phyloP scores from a whole-genome alignment of 257 asterid species.

The Solanum pinnatisectum region DNA sequence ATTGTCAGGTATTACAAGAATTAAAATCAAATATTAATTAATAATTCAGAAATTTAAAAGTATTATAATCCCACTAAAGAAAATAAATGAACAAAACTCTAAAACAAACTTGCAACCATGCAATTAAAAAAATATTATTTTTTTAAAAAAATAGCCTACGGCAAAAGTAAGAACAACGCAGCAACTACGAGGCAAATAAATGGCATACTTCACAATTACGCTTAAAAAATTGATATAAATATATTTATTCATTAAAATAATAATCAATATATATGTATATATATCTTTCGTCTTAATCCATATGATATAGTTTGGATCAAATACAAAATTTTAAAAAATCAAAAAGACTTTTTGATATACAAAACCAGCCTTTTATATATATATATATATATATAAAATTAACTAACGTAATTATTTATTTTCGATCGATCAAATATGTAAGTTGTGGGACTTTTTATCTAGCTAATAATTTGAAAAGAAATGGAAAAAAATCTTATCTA shows the following conservation, averaged over 20 bases:
- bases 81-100: background rate
- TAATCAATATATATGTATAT: too few species aligned
- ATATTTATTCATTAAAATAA: too few species aligned
- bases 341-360: too few species aligned
- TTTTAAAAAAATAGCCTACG: background rate
- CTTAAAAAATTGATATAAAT: background rate
- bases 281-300: too few species aligned
- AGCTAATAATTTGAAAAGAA: background rate
- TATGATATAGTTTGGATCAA: too few species aligned
- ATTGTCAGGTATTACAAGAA: background rate
- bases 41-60: too few species aligned
- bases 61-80: background rate
- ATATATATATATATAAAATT: too few species aligned
- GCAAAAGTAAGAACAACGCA: background rate
- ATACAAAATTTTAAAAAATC: rapidly evolving
- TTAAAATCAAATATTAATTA: too few species aligned
- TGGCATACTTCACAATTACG: background rate
- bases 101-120: background rate
- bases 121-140: background rate
- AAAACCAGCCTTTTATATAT: too few species aligned
- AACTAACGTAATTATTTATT: too few species aligned
- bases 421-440: too few species aligned
- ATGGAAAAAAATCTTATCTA: background rate
- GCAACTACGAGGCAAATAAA: background rate
- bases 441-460: too few species aligned